A percentile compares a stretch with the other conserved stretches of the same genome.
Evolutionary conservation across 768 basidiomycete genomes (phyloP).

Genomic region (Hypholoma sublateritium): DNA sequence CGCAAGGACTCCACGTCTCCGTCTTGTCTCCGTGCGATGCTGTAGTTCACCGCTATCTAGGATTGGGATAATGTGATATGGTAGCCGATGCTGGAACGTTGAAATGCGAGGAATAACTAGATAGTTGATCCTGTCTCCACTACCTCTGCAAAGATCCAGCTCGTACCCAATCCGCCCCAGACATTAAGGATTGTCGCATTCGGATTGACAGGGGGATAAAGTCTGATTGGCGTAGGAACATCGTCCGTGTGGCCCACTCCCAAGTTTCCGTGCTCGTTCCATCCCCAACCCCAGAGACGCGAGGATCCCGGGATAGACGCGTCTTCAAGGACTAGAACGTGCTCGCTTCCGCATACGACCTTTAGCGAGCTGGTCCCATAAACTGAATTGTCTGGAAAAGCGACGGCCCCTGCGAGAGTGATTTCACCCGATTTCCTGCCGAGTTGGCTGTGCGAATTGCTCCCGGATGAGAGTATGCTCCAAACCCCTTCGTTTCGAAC

Average conservation of each 20-base stretch:
- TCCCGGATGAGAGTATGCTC: constrained; percentile 45
- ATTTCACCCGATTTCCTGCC: constrained; percentile 34
- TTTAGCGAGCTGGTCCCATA: constrained; percentile 8
- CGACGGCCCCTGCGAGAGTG: constrained; percentile 6
- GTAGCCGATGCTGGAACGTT: too few species aligned
- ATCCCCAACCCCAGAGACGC: constrained; percentile 87
- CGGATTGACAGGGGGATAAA: constrained; percentile 45
- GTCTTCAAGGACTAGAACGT: constrained; percentile 54
- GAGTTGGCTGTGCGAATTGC: constrained; percentile 67
- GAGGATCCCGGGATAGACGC: constrained; percentile 15
- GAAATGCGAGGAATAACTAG: too few species aligned
- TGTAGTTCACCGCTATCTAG: too few species aligned
- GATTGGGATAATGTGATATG: too few species aligned
- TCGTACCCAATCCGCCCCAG: constrained; percentile 48
- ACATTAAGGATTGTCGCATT: constrained; percentile 21
- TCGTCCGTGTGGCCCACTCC: constrained; percentile 66
- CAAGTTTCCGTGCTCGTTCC: constrained; percentile 98
- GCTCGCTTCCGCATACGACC: constrained; percentile 83
- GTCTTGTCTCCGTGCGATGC: too few species aligned
- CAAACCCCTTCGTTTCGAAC: constrained; percentile 16
- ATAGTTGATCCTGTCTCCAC: too few species aligned
- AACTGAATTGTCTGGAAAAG: constrained; percentile 6
- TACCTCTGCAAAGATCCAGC: constrained; percentile 29
- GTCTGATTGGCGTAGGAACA: constrained; percentile 41
- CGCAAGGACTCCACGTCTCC: too few species aligned